Evolutionary conservation across 2,329 filamentous ascomycete species (phyloP), one percentile per base, ranked within the genome.

Genomic region (Fusarium nelsonii): DNA sequence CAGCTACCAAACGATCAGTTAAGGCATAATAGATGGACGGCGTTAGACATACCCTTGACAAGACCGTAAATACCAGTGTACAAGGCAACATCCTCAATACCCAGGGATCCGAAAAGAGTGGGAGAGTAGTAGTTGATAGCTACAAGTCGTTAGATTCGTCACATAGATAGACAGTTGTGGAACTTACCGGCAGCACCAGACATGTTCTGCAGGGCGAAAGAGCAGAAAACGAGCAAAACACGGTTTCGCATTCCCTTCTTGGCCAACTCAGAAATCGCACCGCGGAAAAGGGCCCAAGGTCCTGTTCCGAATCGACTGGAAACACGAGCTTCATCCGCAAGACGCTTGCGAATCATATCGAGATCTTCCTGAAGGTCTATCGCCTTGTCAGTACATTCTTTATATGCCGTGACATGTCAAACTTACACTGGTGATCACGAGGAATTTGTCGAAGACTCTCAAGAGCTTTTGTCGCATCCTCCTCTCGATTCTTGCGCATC

Each of bases 61-160:
- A 82, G 78, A 4, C 84, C 84, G 63, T 85, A 86, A 57, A 86
- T 82, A 4, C 84, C 84, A 0, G 84, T 86, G 7, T 83, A 84
- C 30, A 86, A 79, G 8, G 79, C 73, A 11, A 80, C 77, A 33
- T 81, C 79, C 8, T 77, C 79, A 28, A 86, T 82, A 1, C 84
- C 84, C 0, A 86, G 77, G 0, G 80, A 82, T 6, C 74, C 73
- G 39, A 82, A 82, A 7, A 82, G 73, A 12, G 78, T 80, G 2
- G 80, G 80, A 0, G 79, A 79, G 70, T 83, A 80, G 74, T 82
- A 82, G 75, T 82, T 81, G 58, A 82, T 82, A 12, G 81, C 79
- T 72, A 5, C 2, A n/a, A 8, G 3, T 4, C 1, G 11, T 74
- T 16, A 76, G 49, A 15, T 12, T 15, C 15, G 14, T 12, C 11